Conservation (phyloP, 169 alveolate species). For the Cytauxzoon felis region DNA sequence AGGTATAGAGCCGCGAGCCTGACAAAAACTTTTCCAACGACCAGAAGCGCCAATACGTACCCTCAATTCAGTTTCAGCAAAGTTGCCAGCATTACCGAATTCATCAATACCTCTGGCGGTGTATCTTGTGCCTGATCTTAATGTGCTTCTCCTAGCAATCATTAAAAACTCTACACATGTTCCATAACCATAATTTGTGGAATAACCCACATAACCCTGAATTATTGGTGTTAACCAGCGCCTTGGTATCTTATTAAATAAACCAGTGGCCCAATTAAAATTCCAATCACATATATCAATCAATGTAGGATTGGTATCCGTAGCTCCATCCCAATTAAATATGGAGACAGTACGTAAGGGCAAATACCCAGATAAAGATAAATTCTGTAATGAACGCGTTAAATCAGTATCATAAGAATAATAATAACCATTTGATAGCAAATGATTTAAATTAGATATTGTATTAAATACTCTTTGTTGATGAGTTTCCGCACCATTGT, state of each 20-base stretch:
- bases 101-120: constrained; percentile 94
- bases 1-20: constrained; percentile 94
- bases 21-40: constrained; percentile 37
- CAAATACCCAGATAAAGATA: constrained; percentile 6
- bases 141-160: constrained; percentile 82
- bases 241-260: constrained; percentile 29
- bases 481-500: too few relatives aligned
- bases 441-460: constrained; percentile 14
- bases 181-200: constrained; percentile 22
- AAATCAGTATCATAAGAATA: constrained; percentile 35
- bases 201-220: constrained; percentile 61
- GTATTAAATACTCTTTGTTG: too few relatives aligned
- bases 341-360: constrained; percentile 41
- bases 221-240: constrained; percentile 48
- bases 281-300: constrained; percentile 30
- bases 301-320: too few relatives aligned
- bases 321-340: too few relatives aligned
- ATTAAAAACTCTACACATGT: constrained; percentile 45
- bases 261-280: constrained; percentile 42
- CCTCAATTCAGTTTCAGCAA: constrained; percentile 91
- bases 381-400: constrained; percentile 47
- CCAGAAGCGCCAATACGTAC: constrained; percentile 68
- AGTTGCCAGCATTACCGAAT: constrained; percentile 92
- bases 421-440: constrained; percentile 39
- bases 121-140: constrained; percentile 90